These are phyloP conservation scores for Gryganskiella cystojenkinii DNA, from an alignment of 192 early-diverging fungal genomes.

Conservation along the genomic window DNA sequence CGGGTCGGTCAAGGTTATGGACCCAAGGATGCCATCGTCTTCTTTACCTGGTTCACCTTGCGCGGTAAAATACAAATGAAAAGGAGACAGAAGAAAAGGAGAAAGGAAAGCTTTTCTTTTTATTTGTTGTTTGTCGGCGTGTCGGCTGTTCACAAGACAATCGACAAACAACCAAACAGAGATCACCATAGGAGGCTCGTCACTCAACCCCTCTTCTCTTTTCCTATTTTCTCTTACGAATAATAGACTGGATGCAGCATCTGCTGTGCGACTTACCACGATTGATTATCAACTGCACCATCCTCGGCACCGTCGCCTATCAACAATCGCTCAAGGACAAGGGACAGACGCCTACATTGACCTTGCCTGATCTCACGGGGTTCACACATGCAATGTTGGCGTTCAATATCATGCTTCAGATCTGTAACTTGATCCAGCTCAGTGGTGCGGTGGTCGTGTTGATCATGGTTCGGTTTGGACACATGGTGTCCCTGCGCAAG, in stretches of 20 bases:
- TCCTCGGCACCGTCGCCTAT: conserved; percentile 29
- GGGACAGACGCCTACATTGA: conserved; percentile 24
- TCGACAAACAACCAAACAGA: too few relatives aligned
- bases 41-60: conserved; percentile 46
- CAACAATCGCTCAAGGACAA: conserved; percentile 25
- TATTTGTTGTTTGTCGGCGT: neutral
- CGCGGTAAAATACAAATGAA: conserved; percentile 4
- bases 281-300: conserved; percentile 43
- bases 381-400: conserved; percentile 27
- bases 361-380: conserved; percentile 29
- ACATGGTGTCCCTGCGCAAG: conserved; percentile 29
- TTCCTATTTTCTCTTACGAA: neutral
- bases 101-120: neutral
- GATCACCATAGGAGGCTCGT: neutral
- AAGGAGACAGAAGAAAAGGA: neutral
- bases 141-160: neutral
- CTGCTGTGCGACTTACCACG: conserved; percentile 39
- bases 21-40: conserved; percentile 26
- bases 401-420: conserved; percentile 43
- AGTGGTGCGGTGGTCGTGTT: conserved; percentile 19
- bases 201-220: neutral
- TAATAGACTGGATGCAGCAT: conserved; percentile 50
- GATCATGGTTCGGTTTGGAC: conserved; percentile 23
- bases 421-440: conserved; percentile 41
- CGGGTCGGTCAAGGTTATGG: conserved; percentile 46